These are phyloP conservation scores for Leccinum fallax DNA, from an alignment of 1,284 basidiomycete species.

Conservation along the genomic window DNA sequence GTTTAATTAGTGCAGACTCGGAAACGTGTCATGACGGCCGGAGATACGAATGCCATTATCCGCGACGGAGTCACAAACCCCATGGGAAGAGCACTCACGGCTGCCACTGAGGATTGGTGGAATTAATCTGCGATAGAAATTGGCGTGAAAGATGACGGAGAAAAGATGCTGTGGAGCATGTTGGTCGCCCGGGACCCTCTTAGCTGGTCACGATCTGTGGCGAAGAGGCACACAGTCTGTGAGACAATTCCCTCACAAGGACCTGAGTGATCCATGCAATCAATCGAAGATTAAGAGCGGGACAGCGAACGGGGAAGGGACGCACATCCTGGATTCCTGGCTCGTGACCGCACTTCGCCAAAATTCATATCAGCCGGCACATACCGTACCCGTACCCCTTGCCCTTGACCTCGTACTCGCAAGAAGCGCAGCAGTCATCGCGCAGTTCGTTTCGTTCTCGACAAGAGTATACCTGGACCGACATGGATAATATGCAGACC, in stretches of 20 bases:
- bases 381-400: not conserved
- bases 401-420: constrained; percentile 3
- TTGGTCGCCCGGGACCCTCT: not conserved
- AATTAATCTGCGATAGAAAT: not conserved
- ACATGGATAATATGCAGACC: constrained; percentile 22
- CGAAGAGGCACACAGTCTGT: not conserved
- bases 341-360: constrained; percentile 11
- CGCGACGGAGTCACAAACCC: not conserved
- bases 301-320: not conserved
- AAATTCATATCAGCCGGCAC: constrained; percentile 4
- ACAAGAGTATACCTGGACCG: not conserved
- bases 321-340: constrained; percentile 1
- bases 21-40: not conserved
- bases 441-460: not conserved
- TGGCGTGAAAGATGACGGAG: not conserved
- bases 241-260: constrained; percentile 5
- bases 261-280: not conserved
- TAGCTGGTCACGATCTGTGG: not conserved
- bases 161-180: not conserved
- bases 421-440: constrained; percentile 7
- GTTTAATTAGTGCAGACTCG: not conserved
- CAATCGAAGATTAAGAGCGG: not conserved
- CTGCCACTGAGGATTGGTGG: not conserved
- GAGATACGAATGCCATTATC: not conserved
- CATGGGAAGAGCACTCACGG: not conserved